phyloP scores from a whole-genome alignment of 75 land plant genomes.

The Selaginella moellendorffii region DNA sequence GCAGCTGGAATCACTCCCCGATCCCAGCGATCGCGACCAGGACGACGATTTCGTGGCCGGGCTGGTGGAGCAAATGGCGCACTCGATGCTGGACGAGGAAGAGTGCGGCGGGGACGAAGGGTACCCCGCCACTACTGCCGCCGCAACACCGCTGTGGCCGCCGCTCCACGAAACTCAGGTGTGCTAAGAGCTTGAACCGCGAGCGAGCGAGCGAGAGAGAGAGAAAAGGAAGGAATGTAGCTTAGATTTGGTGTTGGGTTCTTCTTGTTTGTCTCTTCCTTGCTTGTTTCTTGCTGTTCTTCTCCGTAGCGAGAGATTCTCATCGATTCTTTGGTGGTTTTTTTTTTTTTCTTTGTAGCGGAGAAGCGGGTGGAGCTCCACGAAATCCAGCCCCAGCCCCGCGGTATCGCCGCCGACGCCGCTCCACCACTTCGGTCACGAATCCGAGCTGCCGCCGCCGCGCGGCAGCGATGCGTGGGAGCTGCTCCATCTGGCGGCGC shows the following conservation, averaged over 20 bases:
- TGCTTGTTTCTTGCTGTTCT: too few species aligned
- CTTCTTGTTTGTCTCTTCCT: too few species aligned
- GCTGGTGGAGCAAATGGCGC: constrained; percentile 38
- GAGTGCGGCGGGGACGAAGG: neutral
- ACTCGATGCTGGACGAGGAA: constrained; percentile 30
- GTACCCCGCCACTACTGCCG: neutral
- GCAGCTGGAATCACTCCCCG: too few species aligned
- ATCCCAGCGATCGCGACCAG: too few species aligned
- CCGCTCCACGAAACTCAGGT: neutral
- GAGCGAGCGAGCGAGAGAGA: neutral
- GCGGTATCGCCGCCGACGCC: neutral
- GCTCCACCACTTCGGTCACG: neutral
- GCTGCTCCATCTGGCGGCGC: neutral
- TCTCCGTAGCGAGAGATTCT: too few species aligned
- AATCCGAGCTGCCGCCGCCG: too few species aligned
- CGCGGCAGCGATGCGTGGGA: neutral
- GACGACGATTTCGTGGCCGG: constrained; percentile 44
- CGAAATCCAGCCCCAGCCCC: neutral
- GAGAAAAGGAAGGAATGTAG: neutral
- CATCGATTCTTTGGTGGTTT: too few species aligned
- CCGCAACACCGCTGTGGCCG: neutral
- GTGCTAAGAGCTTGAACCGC: neutral
- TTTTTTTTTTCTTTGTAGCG: too few species aligned
- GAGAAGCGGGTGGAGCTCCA: neutral
- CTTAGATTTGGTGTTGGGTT: too few species aligned